phyloP scores from a whole-genome alignment of 2,329 filamentous ascomycete genomes.

The Clonostachys sp. region DNA sequence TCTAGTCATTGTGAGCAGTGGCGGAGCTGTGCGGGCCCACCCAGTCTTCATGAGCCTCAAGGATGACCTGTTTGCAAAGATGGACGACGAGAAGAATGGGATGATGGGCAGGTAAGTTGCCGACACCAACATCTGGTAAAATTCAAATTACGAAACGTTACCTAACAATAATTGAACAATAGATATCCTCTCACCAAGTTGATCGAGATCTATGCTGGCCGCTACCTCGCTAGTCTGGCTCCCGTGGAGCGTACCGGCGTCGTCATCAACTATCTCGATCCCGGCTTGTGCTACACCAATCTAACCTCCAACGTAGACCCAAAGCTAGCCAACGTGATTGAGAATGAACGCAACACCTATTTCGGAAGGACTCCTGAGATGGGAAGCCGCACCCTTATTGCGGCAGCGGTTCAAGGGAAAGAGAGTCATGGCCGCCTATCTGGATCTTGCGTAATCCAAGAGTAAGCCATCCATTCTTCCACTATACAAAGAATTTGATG shows the following conservation, averaged over 20 bases:
- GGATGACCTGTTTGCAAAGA: neutral
- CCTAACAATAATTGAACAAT: neutral
- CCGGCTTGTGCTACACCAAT: conserved; percentile 18
- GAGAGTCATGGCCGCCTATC: conserved; percentile 18
- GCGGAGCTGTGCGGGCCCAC: conserved; percentile 10
- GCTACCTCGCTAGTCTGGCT: conserved; percentile 14
- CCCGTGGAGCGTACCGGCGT: conserved; percentile 18
- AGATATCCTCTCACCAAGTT: conserved; percentile 20
- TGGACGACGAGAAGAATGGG: neutral
- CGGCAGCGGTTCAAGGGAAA: conserved; percentile 11
- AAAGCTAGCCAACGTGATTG: neutral
- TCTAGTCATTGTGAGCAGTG: conserved; percentile 32
- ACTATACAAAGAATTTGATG: neutral
- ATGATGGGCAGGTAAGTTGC: neutral
- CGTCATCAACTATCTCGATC: conserved; percentile 20
- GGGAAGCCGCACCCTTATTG: conserved; percentile 18
- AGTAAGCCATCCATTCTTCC: conserved; percentile 11
- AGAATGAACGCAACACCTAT: too few species aligned
- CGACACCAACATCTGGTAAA: too few species aligned
- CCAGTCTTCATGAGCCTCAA: neutral
- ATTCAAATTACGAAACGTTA: neutral
- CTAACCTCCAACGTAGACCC: conserved; percentile 5
- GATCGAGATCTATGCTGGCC: conserved; percentile 13
- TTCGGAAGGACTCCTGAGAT: conserved; percentile 10
- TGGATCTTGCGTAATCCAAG: conserved; percentile 14